Evolutionary conservation across 495 filamentous ascomycete species (phyloP), one percentile per base, ranked within the genome.

Genomic region (Penicillium pulvis): DNA sequence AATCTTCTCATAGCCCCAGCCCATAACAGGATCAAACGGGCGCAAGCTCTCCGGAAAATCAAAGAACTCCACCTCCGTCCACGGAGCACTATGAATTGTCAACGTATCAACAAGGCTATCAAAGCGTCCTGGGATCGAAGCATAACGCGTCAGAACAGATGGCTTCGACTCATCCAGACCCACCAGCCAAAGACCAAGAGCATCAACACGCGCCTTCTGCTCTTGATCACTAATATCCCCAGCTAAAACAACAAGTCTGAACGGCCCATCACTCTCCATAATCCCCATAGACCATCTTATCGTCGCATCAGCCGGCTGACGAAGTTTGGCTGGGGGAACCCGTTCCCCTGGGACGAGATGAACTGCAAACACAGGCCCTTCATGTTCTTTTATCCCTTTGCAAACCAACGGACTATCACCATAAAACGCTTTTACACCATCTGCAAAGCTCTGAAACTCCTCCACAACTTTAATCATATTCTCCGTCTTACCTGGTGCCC

Each of bases 1-100:
- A 4, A 90, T 79, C 59, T 85, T 86, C 17, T 77, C 71, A 63
- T 88, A 90, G 42, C 84, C 82, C 80, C 82, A 88, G 0, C 86
- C 86, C 5, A 63, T 63, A 9, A 75, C 63, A 33, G 76, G 59
- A 41, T 83, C 75, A 23, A 80, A 85, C 0, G 82, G 82, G 56
- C 79, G 82, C 51, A 86, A 68, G 6, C 83, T 65, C 6, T 82
- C 77, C 0, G 83, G 85, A 35, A 89, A 83, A 47, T 87, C 81
- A 20, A 81, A 67, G 33, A 88, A 71, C 56, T 86, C 81, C 0
- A 76, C 72, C 5, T 82, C 71, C 0, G 56, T 69, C 49, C 84
- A 70, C 28, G 75, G 75, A 1, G 79, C 73, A 19, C 79, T 78
- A 56, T 89, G 87, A 6, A 88, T 72, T 3, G 83, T 83, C 17